Base-by-base conservation (phyloP, 2,329 filamentous ascomycete genomes). In the Zalaria sp. region DNA sequence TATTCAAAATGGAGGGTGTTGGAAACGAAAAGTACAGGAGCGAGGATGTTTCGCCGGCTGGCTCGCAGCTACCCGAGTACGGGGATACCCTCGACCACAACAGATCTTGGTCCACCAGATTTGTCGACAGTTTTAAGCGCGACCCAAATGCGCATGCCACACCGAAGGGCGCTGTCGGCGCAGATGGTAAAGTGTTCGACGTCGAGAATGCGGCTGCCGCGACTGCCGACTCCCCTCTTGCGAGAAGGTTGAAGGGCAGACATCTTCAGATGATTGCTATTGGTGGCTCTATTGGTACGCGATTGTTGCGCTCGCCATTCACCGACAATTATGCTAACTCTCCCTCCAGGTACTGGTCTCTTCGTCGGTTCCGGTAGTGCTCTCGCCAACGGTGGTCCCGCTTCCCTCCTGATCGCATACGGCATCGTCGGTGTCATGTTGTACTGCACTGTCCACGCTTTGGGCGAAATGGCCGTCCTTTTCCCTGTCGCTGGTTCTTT, bases 251-350 rank as follows among this genome's bases (percentile, higher is more conserved):
- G 51, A 91, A 93, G 63, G 78, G 79, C 18, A 73, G 87, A 38
- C 89, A 96, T 67, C 58, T 95, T 57, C 88, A 95, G 66, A 95
- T 95, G 89, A 95, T 95, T 68, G 89, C 89, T 9, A 93, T 95
- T 51, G 87, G 87, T 52, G 88, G 88, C 35, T 89, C 83, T 7
- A 94, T 94, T 53, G 64, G 64, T 55, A 57, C 38, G 53, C 45
- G 39, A 36, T 29, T 37, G 29, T n/a, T 7, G 7, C 29, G 29
- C 7, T 32, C 7, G 7, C 7, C 7, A 32, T n/a, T 7, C 29
- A 32, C n/a, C 29, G 29, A 32, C 7, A 7, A 32, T 32, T 7
- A 32, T 32, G 18, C 18, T 18, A 18, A 18, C 18, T 18, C 18
- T 18, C 18, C 18, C 18, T 18, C 18, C 18, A 80, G 80, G 81